Conservation (phyloP, 1,284 basidiomycete species). For the Caloboletus inedulis region DNA sequence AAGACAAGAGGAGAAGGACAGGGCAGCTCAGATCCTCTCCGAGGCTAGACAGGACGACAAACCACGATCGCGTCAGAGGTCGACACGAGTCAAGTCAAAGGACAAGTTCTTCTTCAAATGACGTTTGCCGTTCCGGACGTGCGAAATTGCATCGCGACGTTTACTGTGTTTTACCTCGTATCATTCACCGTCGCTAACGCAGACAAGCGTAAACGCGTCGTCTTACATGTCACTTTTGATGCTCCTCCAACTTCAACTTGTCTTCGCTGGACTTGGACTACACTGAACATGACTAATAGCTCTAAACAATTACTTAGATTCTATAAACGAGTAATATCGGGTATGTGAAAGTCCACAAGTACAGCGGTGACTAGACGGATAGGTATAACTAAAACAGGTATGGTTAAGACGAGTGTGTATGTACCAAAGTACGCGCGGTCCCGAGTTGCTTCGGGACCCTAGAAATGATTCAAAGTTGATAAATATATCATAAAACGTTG, state of each 20-base stretch:
- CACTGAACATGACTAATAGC: not conserved
- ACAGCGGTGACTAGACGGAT: conserved; percentile 8
- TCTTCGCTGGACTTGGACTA: not conserved
- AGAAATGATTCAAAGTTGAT: conserved; percentile 15
- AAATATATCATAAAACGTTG: conserved; percentile 24
- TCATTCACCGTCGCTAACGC: not conserved
- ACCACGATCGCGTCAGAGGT: conserved; percentile 10
- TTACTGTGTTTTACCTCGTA: not conserved
- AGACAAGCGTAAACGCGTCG: conserved; percentile 3
- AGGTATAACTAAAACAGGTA: conserved; percentile 16
- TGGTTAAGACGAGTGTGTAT: conserved; percentile 2
- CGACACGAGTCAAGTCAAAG: conserved; percentile 28
- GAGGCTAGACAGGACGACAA: conserved; percentile 24
- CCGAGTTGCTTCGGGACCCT: conserved; percentile 16
- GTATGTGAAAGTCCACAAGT: conserved; percentile 13
- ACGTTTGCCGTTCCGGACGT: conserved; percentile 18
- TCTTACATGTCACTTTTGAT: conserved; percentile 12
- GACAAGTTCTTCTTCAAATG: conserved; percentile 44
- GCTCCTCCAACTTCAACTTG: not conserved
- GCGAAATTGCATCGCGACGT: conserved; percentile 8
- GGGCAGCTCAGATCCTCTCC: conserved; percentile 30
- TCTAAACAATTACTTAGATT: not conserved
- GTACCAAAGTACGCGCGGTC: conserved; percentile 14
- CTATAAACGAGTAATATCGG: conserved; percentile 4
- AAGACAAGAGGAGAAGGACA: conserved; percentile 43